Percentiles rank a stretch among this genome's conserved stretches.
Conservation (phyloP, 2,329 filamentous ascomycete genomes). For the Nigrograna mackinnonii region DNA sequence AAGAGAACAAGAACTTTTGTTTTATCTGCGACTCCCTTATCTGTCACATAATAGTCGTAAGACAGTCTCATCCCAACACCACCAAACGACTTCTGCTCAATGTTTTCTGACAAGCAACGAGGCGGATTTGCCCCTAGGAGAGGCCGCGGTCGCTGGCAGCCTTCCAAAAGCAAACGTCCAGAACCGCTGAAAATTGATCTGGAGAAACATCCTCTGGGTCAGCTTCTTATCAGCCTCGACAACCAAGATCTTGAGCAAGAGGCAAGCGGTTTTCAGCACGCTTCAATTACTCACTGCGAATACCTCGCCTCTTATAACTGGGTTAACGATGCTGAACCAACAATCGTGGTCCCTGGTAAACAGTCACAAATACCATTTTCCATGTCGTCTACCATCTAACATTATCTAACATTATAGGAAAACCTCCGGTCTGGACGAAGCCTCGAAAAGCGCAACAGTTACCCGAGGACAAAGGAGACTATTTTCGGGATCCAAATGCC, state of each 20-base stretch:
- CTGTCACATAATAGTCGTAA: neutral
- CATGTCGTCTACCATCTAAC: conserved; percentile 6
- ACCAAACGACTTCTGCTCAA: too few relatives aligned
- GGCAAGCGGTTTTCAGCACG: neutral
- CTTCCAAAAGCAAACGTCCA: neutral
- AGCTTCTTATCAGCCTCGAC: conserved; percentile 17
- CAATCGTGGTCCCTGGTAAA: conserved; percentile 40
- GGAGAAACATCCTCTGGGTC: neutral
- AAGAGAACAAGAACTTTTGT: neutral
- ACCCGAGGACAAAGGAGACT: conserved; percentile 51
- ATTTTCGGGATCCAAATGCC: conserved; percentile 60
- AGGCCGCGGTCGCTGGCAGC: neutral
- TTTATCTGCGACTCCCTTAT: neutral
- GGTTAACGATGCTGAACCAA: conserved; percentile 40
- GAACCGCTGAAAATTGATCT: neutral
- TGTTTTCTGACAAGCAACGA: too few relatives aligned
- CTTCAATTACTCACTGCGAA: conserved; percentile 42
- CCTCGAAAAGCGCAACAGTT: conserved; percentile 37
- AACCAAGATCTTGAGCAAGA: conserved; percentile 11
- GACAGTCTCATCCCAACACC: neutral
- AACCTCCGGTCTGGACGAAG: conserved; percentile 57
- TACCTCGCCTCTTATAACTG: conserved; percentile 59
- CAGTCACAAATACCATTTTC: neutral
- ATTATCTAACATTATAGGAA: conserved; percentile 39
- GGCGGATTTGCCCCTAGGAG: too few relatives aligned